Evolutionary conservation across 345 rosid genomes (phyloP).

Genomic region (Heritiera fomes): DNA sequence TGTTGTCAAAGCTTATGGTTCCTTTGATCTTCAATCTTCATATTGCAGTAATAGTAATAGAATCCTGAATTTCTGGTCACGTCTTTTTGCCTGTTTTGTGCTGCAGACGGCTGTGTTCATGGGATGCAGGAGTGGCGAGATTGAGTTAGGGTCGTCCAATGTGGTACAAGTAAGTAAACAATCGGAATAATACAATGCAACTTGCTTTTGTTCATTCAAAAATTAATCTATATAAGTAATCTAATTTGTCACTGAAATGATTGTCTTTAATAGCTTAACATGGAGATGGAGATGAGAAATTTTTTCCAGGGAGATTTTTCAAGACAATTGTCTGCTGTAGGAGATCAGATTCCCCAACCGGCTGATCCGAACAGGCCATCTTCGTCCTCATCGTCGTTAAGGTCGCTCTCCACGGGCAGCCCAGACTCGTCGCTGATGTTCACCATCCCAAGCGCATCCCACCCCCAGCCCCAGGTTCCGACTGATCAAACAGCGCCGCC

Average conservation of each 20-base stretch:
- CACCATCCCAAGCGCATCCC: conserved; percentile 41
- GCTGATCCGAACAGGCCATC: conserved; percentile 37
- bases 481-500: conserved; percentile 8
- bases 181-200: not conserved
- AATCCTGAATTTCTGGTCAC: not conserved
- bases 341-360: conserved; percentile 36
- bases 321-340: conserved; percentile 33
- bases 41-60: not conserved
- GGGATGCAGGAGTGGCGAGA: conserved; percentile 84
- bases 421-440: conserved; percentile 60
- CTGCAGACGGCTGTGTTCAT: conserved; percentile 71
- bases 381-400: conserved; percentile 73
- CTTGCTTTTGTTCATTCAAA: not conserved
- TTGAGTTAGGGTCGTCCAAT: conserved; percentile 73
- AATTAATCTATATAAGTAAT: not conserved
- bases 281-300: conserved; percentile 53
- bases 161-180: conserved; percentile 41
- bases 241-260: not conserved
- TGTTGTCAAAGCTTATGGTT: not conserved
- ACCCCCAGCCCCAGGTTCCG: conserved; percentile 23
- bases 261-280: conserved; percentile 41
- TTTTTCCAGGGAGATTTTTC: conserved; percentile 58
- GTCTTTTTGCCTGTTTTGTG: not conserved
- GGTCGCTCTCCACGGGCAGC: conserved; percentile 63
- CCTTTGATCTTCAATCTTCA: not conserved